A percentile compares a stretch with the other conserved stretches of the same genome.
These are phyloP conservation scores for Candida sphagnicola DNA, from an alignment of 805 yeast genomes.

Conservation along the genomic window DNA sequence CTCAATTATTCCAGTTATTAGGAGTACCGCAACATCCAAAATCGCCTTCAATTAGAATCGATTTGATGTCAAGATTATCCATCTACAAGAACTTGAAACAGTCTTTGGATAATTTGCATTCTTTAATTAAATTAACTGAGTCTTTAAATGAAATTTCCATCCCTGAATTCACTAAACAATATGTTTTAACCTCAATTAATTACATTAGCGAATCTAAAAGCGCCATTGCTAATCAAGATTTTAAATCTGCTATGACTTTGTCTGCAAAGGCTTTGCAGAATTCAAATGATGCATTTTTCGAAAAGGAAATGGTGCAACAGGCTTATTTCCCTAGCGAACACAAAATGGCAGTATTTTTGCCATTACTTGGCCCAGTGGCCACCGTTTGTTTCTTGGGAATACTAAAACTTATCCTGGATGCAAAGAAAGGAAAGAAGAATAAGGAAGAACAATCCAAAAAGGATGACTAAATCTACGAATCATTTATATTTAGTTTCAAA, in stretches of 20 bases:
- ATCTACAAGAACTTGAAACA: slow-evolving; percentile 55
- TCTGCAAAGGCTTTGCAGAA: slow-evolving; percentile 53
- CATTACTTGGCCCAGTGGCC: slow-evolving; percentile 80
- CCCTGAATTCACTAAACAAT: slow-evolving; percentile 62
- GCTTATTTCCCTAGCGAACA: slow-evolving; percentile 95
- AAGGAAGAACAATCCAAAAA: slow-evolving; percentile 1
- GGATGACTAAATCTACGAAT: not conserved
- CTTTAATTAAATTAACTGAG: slow-evolving; percentile 65
- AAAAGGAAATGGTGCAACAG: slow-evolving; percentile 92
- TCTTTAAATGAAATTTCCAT: slow-evolving; percentile 78
- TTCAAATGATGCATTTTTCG: slow-evolving; percentile 82
- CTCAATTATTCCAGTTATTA: slow-evolving; percentile 68
- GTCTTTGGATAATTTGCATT: slow-evolving; percentile 65
- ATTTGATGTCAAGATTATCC: slow-evolving; percentile 58
- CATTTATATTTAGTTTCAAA: not conserved
- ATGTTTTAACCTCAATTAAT: slow-evolving; percentile 51
- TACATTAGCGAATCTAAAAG: slow-evolving; percentile 35
- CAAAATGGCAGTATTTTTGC: slow-evolving; percentile 89
- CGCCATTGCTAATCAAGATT: slow-evolving; percentile 23
- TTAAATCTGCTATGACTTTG: slow-evolving; percentile 26
- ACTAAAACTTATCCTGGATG: slow-evolving; percentile 42
- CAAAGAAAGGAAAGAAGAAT: slow-evolving; percentile 22
- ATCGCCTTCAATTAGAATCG: slow-evolving; percentile 61
- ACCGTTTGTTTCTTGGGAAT: slow-evolving; percentile 58
- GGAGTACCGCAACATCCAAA: slow-evolving; percentile 61